phyloP scores from a whole-genome alignment of 208 protist genomes.

The Leishmania arabica region DNA sequence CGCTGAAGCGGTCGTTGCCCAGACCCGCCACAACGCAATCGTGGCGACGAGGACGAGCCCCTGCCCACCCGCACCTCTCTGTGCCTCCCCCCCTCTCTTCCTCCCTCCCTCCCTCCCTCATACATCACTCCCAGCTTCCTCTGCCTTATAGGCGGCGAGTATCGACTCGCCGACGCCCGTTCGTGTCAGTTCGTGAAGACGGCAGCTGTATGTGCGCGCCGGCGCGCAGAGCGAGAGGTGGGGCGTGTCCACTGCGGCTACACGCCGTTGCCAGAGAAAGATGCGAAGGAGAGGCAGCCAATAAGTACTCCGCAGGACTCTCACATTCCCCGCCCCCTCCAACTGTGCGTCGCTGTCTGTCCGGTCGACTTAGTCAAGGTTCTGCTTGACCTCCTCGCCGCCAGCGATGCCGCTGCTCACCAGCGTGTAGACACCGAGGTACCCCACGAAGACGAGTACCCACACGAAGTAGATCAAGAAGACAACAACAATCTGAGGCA shows the following conservation, averaged over 20 bases:
- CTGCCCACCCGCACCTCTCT: too few species aligned
- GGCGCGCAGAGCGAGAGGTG: neutral
- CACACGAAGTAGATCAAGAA: slow-evolving; percentile 18
- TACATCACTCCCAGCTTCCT: neutral
- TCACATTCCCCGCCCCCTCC: neutral
- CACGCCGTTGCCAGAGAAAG: neutral
- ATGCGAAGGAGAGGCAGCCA: too few species aligned
- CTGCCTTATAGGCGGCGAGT: neutral
- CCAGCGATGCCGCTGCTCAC: slow-evolving; percentile 28
- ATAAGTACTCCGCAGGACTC: neutral
- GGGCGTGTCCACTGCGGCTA: neutral
- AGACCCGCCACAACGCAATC: neutral
- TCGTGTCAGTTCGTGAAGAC: neutral
- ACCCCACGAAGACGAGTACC: slow-evolving; percentile 28
- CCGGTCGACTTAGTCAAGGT: neutral
- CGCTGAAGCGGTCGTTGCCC: neutral
- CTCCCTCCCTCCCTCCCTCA: neutral
- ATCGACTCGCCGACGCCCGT: neutral
- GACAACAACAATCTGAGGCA: slow-evolving; percentile 26
- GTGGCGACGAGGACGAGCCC: neutral
- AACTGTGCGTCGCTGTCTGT: neutral
- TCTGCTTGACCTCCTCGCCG: neutral
- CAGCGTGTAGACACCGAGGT: slow-evolving; percentile 22
- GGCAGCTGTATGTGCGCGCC: neutral
- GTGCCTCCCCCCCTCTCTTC: too few species aligned